phyloP scores from a whole-genome alignment of 306 rosid species.

The Spatholobus suberectus region DNA sequence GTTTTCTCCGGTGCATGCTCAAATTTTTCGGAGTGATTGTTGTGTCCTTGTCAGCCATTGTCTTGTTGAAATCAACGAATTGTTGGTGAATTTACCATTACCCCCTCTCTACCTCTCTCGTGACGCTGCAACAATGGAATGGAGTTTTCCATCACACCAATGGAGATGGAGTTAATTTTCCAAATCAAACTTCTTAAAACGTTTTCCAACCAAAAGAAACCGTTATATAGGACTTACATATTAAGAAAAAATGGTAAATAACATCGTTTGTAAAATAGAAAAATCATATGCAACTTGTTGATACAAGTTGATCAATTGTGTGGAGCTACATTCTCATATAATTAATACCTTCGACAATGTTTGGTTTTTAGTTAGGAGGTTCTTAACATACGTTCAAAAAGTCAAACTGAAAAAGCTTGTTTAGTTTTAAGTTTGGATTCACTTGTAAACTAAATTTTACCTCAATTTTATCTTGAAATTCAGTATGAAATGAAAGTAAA shows the following conservation, averaged over 20 bases:
- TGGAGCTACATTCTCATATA: no score
- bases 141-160: background rate
- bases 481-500: no score
- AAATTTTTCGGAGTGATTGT: background rate
- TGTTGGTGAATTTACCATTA: constrained; percentile 1
- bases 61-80: constrained; percentile 17
- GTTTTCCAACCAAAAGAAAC: background rate
- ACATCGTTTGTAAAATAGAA: background rate
- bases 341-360: no score
- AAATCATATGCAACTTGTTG: background rate
- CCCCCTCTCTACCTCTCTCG: background rate
- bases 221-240: background rate
- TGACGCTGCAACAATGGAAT: background rate
- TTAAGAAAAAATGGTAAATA: background rate
- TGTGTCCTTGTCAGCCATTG: constrained; percentile 17
- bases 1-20: background rate
- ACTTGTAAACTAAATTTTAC: no score
- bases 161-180: background rate
- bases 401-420: no score
- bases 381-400: no score
- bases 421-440: no score
- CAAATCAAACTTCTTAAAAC: background rate
- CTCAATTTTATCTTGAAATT: no score
- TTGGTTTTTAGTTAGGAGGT: no score
- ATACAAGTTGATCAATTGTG: background rate